Base-by-base conservation (phyloP, 345 rosid genomes). In the Capsella bursapastoris region DNA sequence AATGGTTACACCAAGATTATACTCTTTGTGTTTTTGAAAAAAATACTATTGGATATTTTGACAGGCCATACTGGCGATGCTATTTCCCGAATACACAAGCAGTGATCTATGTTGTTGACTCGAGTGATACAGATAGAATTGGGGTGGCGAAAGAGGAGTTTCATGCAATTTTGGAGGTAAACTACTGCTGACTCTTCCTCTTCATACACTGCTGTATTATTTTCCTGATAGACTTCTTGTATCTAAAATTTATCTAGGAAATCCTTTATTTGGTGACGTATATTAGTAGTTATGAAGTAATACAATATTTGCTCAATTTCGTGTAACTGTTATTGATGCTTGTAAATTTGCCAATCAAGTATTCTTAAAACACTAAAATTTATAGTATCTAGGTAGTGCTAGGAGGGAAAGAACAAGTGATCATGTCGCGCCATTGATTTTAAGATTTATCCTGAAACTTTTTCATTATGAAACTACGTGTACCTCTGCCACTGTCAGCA, bases 31-130 rank as follows among this genome's bases (percentile, higher is more conserved):
- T 45, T 35, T 31, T 3, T 44, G 22, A 6, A 15, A 31, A 8
- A 32, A 3, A 2, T 22, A 37, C 9, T 64, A 40, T 29, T 84
- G 78, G 43, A 48, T 40, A 11, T 70, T 29, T 52, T 62, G 63
- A 59, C 86, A 87, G 92, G 82, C 89, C 92, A 59, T 84, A 86
- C 66, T 88, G 92, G 92, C 81, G 90, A 75, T 88, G 90, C 71
- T 88, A 86, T 82, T 87, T 84, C 60, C 88, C 87, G 4, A 86
- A 82, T 80, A 73, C 79, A 11, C 79, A 77, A 74, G 79, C 83
- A 60, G 74, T 80, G 41, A 82, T 86, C 45, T 86, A 86, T 68
- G 90, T 86, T 52, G 86, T 86, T 45, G 90, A 86, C 70, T 86
- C 90, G 9, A 84, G 87, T 53, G 90, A 86, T 67, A 81, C 85